Conservation (phyloP, 2,329 filamentous ascomycete genomes). For the Paramyrothecium roridum region DNA sequence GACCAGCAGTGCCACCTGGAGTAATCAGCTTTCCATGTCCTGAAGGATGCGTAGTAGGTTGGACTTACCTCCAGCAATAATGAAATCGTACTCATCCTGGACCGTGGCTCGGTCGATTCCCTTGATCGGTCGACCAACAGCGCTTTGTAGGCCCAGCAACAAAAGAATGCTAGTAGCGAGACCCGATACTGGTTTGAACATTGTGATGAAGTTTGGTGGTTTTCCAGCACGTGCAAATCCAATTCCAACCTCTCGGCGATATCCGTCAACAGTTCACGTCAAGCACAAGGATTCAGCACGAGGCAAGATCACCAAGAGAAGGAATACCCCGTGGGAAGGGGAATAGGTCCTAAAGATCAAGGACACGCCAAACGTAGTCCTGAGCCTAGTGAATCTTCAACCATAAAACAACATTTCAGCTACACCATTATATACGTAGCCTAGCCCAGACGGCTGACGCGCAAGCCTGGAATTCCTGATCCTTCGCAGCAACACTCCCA, state of each 20-base stretch:
- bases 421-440: too few species aligned
- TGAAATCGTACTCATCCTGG: neutral
- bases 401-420: too few species aligned
- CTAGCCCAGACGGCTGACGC: too few species aligned
- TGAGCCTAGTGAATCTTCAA: too few species aligned
- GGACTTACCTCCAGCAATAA: neutral
- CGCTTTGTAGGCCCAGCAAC: neutral
- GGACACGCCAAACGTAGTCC: too few species aligned
- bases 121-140: neutral
- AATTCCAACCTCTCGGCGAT: too few species aligned
- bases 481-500: too few species aligned
- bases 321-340: too few species aligned
- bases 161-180: neutral
- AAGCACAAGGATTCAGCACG: too few species aligned
- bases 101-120: neutral
- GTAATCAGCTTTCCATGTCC: neutral
- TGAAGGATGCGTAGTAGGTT: neutral
- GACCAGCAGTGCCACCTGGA: neutral
- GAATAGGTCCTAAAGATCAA: too few species aligned
- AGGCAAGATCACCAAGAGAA: neutral
- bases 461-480: too few species aligned
- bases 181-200: neutral
- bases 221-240: too few species aligned
- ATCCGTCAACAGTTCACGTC: neutral
- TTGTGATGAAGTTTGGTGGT: neutral